Conservation (phyloP, 352 stramenopile genomes). For the Aphanomyces stellatus region DNA sequence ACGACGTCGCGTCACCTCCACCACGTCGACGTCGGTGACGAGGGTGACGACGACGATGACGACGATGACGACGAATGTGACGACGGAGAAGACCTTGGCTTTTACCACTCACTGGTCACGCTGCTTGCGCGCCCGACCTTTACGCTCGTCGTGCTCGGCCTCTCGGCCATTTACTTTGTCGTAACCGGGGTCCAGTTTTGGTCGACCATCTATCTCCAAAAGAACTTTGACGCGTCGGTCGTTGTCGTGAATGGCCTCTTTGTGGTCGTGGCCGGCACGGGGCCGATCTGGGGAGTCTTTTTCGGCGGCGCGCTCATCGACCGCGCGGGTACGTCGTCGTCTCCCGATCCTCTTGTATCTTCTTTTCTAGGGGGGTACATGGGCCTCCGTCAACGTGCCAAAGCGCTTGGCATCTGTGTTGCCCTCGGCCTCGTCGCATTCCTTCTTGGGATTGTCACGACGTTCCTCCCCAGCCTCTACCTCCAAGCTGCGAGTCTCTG, state of each 20-base stretch:
- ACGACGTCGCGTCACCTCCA: not conserved
- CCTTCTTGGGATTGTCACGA: conserved; percentile 50
- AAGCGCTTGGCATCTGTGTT: conserved; percentile 70
- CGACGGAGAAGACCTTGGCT: conserved; percentile 4
- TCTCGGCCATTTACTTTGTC: conserved; percentile 81
- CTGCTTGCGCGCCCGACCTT: conserved; percentile 67
- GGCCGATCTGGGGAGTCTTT: conserved; percentile 73
- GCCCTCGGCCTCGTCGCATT: conserved; percentile 60
- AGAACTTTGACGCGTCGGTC: conserved; percentile 72
- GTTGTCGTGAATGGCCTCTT: conserved; percentile 78
- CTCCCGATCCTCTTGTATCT: not conserved
- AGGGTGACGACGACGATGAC: not conserved
- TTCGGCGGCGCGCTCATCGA: conserved; percentile 76
- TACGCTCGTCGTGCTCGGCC: conserved; percentile 59
- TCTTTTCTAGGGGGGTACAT: conserved; percentile 53
- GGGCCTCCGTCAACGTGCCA: conserved; percentile 59
- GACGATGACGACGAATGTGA: conserved; percentile 1
- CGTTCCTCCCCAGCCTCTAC: conserved; percentile 73
- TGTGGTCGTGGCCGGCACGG: conserved; percentile 68
- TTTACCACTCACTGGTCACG: conserved; percentile 31
- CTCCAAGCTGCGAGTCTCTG: conserved; percentile 65
- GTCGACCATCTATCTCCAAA: conserved; percentile 85
- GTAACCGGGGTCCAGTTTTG: conserved; percentile 82
- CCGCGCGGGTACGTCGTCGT: conserved; percentile 24
- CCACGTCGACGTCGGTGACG: not conserved